These are phyloP conservation scores for Claviceps pazoutovae DNA, from an alignment of 2,329 filamentous ascomycete genomes.

Conservation along the genomic window DNA sequence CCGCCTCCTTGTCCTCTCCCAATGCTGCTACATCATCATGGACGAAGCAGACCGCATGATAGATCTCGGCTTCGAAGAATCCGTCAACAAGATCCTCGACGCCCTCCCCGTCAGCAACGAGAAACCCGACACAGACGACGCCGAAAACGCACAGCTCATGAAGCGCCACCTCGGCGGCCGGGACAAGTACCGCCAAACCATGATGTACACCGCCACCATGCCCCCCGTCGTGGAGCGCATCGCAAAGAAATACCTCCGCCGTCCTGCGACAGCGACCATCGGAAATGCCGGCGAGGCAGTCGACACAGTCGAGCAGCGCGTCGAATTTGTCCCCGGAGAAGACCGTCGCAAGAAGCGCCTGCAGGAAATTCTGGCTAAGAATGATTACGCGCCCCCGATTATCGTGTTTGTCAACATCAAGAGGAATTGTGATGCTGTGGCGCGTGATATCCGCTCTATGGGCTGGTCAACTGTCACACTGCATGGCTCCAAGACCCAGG, in stretches of 20 bases:
- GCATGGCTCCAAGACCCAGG: conserved; percentile 93
- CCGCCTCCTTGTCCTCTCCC: conserved; percentile 77
- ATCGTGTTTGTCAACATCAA: conserved; percentile 99
- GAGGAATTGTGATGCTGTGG: conserved; percentile 91
- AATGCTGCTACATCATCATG: conserved; percentile 98
- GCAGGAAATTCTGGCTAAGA: conserved; percentile 71
- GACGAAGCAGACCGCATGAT: conserved; percentile 99
- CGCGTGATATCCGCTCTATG: conserved; percentile 85
- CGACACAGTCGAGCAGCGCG: conserved; percentile 92
- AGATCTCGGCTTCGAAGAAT: conserved; percentile 93
- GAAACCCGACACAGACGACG: conserved; percentile 86
- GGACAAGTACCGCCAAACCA: conserved; percentile 84
- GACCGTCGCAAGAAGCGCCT: conserved; percentile 95
- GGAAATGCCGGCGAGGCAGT: conserved; percentile 92
- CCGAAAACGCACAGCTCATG: conserved; percentile 80
- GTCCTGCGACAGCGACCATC: conserved; percentile 87
- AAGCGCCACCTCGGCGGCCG: conserved; percentile 58
- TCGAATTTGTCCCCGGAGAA: conserved; percentile 81
- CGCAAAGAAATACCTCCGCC: conserved; percentile 87
- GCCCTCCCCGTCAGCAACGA: conserved; percentile 85
- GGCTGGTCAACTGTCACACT: conserved; percentile 82
- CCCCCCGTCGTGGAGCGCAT: conserved; percentile 83
- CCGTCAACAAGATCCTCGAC: conserved; percentile 93
- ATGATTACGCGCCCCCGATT: conserved; percentile 75
- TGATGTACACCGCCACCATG: conserved; percentile 99